These are phyloP conservation scores for Lactarius hatsudake DNA, from an alignment of 768 basidiomycete genomes.

Conservation along the genomic window DNA sequence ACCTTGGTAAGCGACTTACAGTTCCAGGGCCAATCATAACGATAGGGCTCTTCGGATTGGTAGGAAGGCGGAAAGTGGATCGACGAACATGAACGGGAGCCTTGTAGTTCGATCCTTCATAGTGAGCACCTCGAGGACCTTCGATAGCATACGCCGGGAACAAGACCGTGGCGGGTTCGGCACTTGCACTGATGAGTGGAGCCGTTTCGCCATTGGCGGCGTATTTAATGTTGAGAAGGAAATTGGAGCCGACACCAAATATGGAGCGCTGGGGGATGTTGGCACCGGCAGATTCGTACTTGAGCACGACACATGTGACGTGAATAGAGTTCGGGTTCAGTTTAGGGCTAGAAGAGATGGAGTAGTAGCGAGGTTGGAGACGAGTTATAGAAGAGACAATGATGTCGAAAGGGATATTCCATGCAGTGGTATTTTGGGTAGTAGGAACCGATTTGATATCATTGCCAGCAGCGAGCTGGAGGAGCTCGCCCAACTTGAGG, in stretches of 20 bases:
- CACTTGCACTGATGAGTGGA: conserved; percentile 40
- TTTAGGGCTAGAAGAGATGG: conserved; percentile 97
- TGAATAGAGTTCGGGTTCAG: conserved; percentile 86
- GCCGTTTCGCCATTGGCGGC: conserved; percentile 59
- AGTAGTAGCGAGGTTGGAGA: conserved; percentile 96
- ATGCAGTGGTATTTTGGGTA: conserved; percentile 73
- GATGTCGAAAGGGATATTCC: conserved; percentile 95
- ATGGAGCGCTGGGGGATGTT: conserved; percentile 62
- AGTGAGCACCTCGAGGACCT: conserved; percentile 87
- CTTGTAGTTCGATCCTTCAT: conserved; percentile 66
- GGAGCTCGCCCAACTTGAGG: conserved; percentile 89
- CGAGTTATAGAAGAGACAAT: conserved; percentile 92
- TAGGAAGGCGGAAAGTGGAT: conserved; percentile 95
- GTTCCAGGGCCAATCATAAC: conserved; percentile 99
- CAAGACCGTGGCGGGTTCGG: conserved; percentile 40
- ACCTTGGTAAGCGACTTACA: conserved; percentile 48
- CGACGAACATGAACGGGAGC: conserved; percentile 93
- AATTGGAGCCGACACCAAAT: conserved; percentile 92
- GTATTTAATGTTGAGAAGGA: conserved; percentile 87
- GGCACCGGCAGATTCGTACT: conserved; percentile 71
- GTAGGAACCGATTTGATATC: conserved; percentile 56
- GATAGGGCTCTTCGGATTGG: conserved; percentile 96
- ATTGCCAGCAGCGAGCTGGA: conserved; percentile 87
- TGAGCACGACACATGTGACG: conserved; percentile 92
- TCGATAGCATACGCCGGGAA: conserved; percentile 80